These are phyloP conservation scores for Gymnopilus dilepis DNA, from an alignment of 768 basidiomycete genomes.

Conservation along the genomic window DNA sequence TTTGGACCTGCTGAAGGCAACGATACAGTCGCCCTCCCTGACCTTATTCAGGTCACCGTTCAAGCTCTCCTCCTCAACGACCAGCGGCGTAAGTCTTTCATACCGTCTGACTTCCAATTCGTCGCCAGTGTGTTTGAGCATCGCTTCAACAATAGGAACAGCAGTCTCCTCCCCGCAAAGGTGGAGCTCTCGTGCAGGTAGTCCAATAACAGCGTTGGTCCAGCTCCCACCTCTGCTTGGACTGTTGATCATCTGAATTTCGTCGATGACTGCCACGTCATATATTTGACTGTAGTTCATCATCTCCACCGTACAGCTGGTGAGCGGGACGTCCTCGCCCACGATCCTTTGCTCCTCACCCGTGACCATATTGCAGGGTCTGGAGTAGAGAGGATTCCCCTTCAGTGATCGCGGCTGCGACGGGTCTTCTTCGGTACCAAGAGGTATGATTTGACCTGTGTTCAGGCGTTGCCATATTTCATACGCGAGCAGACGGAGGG, in stretches of 20 bases:
- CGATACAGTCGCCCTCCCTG: slow-evolving; percentile 86
- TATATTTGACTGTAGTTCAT: slow-evolving; percentile 43
- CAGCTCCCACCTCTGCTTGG: slow-evolving; percentile 78
- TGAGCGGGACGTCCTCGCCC: slow-evolving; percentile 54
- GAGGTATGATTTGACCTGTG: slow-evolving; percentile 83
- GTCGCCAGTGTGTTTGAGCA: slow-evolving; percentile 83
- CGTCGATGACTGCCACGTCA: slow-evolving; percentile 94
- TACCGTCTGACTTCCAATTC: slow-evolving; percentile 82
- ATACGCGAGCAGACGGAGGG: slow-evolving; percentile 90
- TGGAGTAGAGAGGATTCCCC: slow-evolving; percentile 55
- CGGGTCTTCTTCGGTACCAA: slow-evolving; percentile 48
- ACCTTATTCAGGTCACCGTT: slow-evolving; percentile 64
- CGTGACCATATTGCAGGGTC: slow-evolving; percentile 85
- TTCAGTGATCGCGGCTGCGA: slow-evolving; percentile 30
- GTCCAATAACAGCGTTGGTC: slow-evolving; percentile 80
- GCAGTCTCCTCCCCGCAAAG: slow-evolving; percentile 96
- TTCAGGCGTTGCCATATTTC: slow-evolving; percentile 95
- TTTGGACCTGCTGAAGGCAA: slow-evolving; percentile 76
- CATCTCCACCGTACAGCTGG: slow-evolving; percentile 97
- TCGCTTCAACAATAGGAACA: slow-evolving; percentile 72
- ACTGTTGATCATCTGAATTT: slow-evolving; percentile 96
- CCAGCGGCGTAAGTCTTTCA: slow-evolving; percentile 85
- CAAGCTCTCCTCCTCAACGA: slow-evolving; percentile 67
- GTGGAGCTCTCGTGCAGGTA: slow-evolving; percentile 83
- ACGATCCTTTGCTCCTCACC: slow-evolving; percentile 89